Conservation (phyloP, 371 early-diverging fungal genomes). For the Rhizopus arrhizus region DNA sequence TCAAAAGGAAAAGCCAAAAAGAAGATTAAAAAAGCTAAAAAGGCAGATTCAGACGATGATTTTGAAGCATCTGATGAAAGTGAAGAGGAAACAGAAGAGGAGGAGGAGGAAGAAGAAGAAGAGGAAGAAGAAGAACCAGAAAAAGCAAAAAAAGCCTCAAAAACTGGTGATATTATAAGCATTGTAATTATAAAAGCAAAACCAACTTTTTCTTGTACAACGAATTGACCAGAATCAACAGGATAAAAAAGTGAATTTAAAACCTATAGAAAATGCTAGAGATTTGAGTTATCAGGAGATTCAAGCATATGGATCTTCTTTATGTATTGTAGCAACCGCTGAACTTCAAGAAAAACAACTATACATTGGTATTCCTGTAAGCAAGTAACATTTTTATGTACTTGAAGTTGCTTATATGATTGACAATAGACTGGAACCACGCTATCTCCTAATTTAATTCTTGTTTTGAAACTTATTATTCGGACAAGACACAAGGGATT, state of each 20-base stretch:
- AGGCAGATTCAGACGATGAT: slow-evolving; percentile 22
- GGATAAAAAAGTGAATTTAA: background rate
- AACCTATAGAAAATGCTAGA: slow-evolving; percentile 17
- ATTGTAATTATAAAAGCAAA: background rate
- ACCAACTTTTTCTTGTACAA: background rate
- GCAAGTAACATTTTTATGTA: background rate
- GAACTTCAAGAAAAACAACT: slow-evolving; percentile 39
- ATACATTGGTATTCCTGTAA: slow-evolving; percentile 35
- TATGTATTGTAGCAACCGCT: slow-evolving; percentile 28
- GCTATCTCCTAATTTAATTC: slow-evolving; percentile 26
- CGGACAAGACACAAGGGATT: slow-evolving; percentile 28
- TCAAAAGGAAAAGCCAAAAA: background rate
- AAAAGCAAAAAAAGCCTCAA: background rate
- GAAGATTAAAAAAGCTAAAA: slow-evolving; percentile 12
- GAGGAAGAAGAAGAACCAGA: background rate
- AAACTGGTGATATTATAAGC: background rate
- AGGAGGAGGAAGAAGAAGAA: background rate
- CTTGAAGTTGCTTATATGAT: background rate
- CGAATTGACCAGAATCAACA: background rate
- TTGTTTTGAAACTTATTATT: slow-evolving; percentile 32
- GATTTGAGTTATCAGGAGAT: slow-evolving; percentile 25
- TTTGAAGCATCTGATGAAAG: slow-evolving; percentile 18
- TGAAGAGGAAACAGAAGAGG: slow-evolving; percentile 7
- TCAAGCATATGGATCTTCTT: slow-evolving; percentile 22
- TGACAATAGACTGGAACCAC: slow-evolving; percentile 26